Evolutionary conservation across 2,329 filamentous ascomycete species (phyloP), one percentile per base, ranked within the genome.

Genomic region (Ophiostoma sp.): DNA sequence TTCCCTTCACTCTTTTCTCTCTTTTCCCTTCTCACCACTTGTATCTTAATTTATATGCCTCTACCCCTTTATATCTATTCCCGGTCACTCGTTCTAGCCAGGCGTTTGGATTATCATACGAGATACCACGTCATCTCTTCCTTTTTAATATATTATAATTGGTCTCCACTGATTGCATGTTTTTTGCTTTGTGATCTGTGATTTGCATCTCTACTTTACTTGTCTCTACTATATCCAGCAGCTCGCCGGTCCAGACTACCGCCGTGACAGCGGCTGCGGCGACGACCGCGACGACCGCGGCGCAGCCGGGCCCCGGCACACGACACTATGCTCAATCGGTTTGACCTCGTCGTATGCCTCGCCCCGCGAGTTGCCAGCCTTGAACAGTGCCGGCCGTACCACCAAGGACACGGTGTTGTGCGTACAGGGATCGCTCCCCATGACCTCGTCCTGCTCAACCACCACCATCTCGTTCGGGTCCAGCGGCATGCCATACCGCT

Each of bases 401-500:
- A 73, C 68, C 11, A 57, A 27, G n/a, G 52, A 57, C 3, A 57
- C 52, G 5, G 1, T 27, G 23, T 27, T 27, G 52, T 27, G 10
- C 48, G 2, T 48, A 20, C 20, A 15, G 10, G 10, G 2, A 11
- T 57, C 11, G 23, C n/a, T 3, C 4, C 17, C 52, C 52, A 57
- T 57, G n/a, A 27, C 52, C 23, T 57, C 52, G 4, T 57, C 52
- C 23, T 57, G 52, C 52, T 57, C 52, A 13, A 57, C 52, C 3
- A 57, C 52, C 1, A 8, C 52, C 52, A 57, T 57, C 52, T 57
- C 13, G 27, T 15, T 17, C 3, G 33, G 3, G n/a, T 70, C 68
- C 60, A 72, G 68, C 1, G 70, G 39, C 72, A 72, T 72, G 27
- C 72, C 72, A 44, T 69, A 69, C 1, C 57, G 70, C 31, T 66